Evolutionary conservation across 495 filamentous ascomycete species (phyloP).

Genomic region (Penicillium soppii): DNA sequence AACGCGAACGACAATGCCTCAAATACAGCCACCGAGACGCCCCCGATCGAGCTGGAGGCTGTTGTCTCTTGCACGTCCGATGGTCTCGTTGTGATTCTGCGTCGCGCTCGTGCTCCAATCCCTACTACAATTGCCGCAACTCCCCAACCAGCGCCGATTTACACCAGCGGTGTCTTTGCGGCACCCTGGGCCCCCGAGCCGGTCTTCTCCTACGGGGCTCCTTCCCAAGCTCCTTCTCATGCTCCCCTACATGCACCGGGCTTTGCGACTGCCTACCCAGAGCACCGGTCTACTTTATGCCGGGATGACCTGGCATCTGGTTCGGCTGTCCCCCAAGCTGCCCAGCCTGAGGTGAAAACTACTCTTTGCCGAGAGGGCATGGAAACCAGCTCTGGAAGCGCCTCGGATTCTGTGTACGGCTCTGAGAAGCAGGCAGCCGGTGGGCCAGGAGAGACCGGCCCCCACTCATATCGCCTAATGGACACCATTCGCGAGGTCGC

Average conservation of each 20-base stretch:
- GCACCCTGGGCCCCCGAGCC: slow-evolving; percentile 74
- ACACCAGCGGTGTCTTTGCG: slow-evolving; percentile 70
- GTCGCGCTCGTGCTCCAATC: slow-evolving; percentile 69
- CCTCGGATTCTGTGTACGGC: slow-evolving; percentile 2
- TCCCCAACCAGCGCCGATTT: slow-evolving; percentile 33
- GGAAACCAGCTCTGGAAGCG: neutral
- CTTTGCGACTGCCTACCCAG: slow-evolving; percentile 27
- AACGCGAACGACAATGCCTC: slow-evolving; percentile 32
- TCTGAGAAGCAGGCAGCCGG: neutral
- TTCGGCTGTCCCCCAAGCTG: neutral
- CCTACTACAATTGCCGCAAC: slow-evolving; percentile 44
- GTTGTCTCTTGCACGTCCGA: slow-evolving; percentile 91
- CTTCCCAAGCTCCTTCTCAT: too few relatives aligned
- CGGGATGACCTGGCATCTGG: neutral
- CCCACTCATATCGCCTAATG: slow-evolving; percentile 64
- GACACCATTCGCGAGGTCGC: slow-evolving; percentile 78
- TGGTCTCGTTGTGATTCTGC: slow-evolving; percentile 80
- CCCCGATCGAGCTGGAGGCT: slow-evolving; percentile 71
- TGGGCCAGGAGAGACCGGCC: slow-evolving; percentile 28
- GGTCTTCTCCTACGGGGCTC: slow-evolving; percentile 36
- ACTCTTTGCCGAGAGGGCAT: slow-evolving; percentile 15
- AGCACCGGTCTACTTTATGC: neutral
- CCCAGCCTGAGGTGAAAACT: slow-evolving; percentile 7
- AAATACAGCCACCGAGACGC: neutral
- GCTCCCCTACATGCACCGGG: slow-evolving; percentile 9